A percentile compares a stretch with the other conserved stretches of the same genome.
These are phyloP conservation scores for Aspergillus terreus DNA, from an alignment of 2,329 filamentous ascomycete species.

Conservation along the genomic window DNA sequence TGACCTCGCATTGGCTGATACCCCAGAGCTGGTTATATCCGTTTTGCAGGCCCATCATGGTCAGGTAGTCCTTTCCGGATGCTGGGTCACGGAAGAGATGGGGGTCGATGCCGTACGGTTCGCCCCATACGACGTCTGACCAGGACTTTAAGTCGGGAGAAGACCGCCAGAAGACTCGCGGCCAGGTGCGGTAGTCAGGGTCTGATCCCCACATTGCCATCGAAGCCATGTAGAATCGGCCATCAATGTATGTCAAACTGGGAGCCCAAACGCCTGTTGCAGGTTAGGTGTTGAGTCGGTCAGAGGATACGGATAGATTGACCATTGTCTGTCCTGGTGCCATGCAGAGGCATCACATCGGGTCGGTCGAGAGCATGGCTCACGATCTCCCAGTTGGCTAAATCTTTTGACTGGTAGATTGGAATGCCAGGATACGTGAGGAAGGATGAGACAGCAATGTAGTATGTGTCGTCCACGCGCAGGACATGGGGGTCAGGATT, in stretches of 20 bases:
- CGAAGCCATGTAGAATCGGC: conserved; percentile 3
- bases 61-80: conserved; percentile 4
- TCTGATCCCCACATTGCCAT: conserved; percentile 5
- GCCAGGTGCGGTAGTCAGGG: conserved; percentile 1
- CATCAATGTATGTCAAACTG: neutral
- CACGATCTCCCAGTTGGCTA: conserved; percentile 1
- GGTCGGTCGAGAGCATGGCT: neutral
- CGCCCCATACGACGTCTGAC: conserved; percentile 6
- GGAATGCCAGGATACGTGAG: conserved; percentile 4
- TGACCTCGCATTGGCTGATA: conserved; percentile 2
- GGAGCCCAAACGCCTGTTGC: conserved; percentile 3
- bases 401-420: conserved; percentile 6
- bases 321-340: neutral
- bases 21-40: conserved; percentile 1
- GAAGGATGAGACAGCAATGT: conserved; percentile 4
- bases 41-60: conserved; percentile 3
- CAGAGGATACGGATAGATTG: neutral
- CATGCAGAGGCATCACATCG: neutral
- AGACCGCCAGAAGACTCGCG: neutral
- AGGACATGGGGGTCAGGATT: conserved; percentile 3
- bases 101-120: conserved; percentile 6
- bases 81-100: conserved; percentile 4
- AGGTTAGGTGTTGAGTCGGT: neutral
- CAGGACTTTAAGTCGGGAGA: conserved; percentile 4
- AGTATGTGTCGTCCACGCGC: conserved; percentile 1